These are phyloP conservation scores for Arabis alpina DNA, from an alignment of 345 rosid genomes.

Conservation along the genomic window DNA sequence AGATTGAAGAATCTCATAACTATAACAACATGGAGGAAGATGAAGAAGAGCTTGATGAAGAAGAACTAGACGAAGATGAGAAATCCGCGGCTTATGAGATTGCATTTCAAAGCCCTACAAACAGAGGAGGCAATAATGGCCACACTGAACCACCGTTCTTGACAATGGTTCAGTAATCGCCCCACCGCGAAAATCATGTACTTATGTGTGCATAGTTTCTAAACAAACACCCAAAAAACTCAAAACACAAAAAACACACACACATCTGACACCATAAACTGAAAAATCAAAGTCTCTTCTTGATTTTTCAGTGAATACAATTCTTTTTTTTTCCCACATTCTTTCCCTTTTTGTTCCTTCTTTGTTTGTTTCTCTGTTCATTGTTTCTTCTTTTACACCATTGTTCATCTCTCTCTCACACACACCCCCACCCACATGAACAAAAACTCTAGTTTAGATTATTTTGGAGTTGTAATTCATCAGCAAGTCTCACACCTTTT, in stretches of 20 bases:
- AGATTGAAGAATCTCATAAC: constrained; percentile 51
- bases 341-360: constrained; percentile 30
- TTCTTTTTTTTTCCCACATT: constrained; percentile 40
- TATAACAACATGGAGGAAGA: constrained; percentile 48
- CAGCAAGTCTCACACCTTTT: constrained; percentile 38
- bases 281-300: constrained; percentile 25
- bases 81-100: constrained; percentile 59
- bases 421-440: constrained; percentile 30
- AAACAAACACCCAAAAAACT: constrained; percentile 22
- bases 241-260: constrained; percentile 38
- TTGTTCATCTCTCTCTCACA: constrained; percentile 17
- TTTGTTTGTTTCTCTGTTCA: constrained; percentile 33
- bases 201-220: constrained; percentile 52
- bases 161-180: constrained; percentile 59
- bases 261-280: constrained; percentile 39
- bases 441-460: constrained; percentile 43
- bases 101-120: constrained; percentile 54
- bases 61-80: constrained; percentile 52
- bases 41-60: constrained; percentile 50
- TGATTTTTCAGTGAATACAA: constrained; percentile 37
- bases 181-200: constrained; percentile 36
- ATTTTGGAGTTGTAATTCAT: constrained; percentile 44
- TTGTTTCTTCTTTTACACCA: constrained; percentile 41
- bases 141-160: constrained; percentile 53
- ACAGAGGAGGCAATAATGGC: constrained; percentile 64